These are phyloP conservation scores for Kwoniella shivajii DNA, from an alignment of 1,284 basidiomycete species.

Conservation along the genomic window DNA sequence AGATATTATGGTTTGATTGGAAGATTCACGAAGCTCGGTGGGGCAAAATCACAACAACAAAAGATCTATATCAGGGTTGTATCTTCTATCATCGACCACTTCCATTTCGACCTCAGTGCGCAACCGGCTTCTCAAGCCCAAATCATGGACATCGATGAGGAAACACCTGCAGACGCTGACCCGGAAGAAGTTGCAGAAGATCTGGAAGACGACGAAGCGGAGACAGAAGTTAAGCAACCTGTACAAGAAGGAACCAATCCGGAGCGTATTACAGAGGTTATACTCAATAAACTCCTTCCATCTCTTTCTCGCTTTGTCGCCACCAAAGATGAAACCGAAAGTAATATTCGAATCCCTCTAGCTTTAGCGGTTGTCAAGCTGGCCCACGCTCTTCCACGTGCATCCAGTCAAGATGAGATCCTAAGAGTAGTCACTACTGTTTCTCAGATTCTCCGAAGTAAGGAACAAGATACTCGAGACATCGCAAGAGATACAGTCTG, in stretches of 20 bases:
- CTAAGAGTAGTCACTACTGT: constrained; percentile 78
- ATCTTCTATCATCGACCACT: constrained; percentile 84
- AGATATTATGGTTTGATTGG: constrained; percentile 80
- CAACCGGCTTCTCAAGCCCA: constrained; percentile 12
- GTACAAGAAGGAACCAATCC: constrained; percentile 24
- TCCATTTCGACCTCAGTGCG: constrained; percentile 85
- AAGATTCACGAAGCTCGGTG: constrained; percentile 76
- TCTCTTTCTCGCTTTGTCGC: constrained; percentile 75
- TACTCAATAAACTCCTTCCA: constrained; percentile 74
- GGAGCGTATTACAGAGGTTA: constrained; percentile 70
- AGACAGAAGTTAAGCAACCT: constrained; percentile 32
- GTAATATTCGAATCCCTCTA: constrained; percentile 82
- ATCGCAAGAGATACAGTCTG: constrained; percentile 80
- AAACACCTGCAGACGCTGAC: constrained; percentile 24
- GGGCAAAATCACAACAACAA: constrained; percentile 72
- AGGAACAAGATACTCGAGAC: constrained; percentile 91
- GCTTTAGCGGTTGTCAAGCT: constrained; percentile 86
- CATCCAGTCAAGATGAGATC: constrained; percentile 71
- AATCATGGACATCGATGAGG: constrained; percentile 44
- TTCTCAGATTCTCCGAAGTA: constrained; percentile 84
- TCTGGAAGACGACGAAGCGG: constrained; percentile 44
- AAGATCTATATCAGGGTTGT: constrained; percentile 84
- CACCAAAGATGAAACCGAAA: constrained; percentile 80
- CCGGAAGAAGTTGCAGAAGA: constrained; percentile 30
- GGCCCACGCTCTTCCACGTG: constrained; percentile 75